Conservation (phyloP, 352 stramenopile genomes). For the Peronospora farinosa region DNA sequence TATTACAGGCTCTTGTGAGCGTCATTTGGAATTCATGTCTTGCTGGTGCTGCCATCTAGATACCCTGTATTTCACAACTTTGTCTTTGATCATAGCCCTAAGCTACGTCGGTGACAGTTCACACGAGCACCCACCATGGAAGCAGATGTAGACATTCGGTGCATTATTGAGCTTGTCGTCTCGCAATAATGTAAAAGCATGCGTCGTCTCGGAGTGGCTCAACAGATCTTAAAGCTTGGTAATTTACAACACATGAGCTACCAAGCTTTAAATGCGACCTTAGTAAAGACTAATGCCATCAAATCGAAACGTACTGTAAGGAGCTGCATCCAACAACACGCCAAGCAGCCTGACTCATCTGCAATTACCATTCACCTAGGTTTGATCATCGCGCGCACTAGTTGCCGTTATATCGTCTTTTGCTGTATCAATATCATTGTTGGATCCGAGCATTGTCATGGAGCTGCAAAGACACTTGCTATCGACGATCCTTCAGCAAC, state of each 20-base stretch:
- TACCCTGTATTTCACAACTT: slow-evolving; percentile 10
- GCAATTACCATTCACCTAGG: slow-evolving; percentile 45
- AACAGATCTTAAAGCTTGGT: slow-evolving; percentile 29
- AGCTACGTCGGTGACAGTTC: slow-evolving; percentile 42
- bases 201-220: slow-evolving; percentile 13
- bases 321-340: slow-evolving; percentile 50
- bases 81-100: slow-evolving; percentile 28
- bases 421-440: no score
- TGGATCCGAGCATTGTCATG: no score
- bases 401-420: no score
- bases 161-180: slow-evolving; percentile 15
- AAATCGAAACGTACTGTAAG: slow-evolving; percentile 47
- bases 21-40: slow-evolving; percentile 66
- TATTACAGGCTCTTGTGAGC: slow-evolving; percentile 68
- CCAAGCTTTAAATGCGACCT: slow-evolving; percentile 49
- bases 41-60: slow-evolving; percentile 18
- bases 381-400: slow-evolving; percentile 34
- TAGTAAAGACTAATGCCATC: slow-evolving; percentile 68
- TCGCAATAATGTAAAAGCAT: slow-evolving; percentile 7
- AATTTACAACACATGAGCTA: slow-evolving; percentile 67
- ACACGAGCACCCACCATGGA: slow-evolving; percentile 53
- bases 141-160: slow-evolving; percentile 31
- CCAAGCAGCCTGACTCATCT: slow-evolving; percentile 43
- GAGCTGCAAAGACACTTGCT: no score
- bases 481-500: no score